Percentiles rank a stretch among this genome's conserved stretches.
phyloP scores from a whole-genome alignment of 2,329 filamentous ascomycete genomes.

The Penicillium sp. region DNA sequence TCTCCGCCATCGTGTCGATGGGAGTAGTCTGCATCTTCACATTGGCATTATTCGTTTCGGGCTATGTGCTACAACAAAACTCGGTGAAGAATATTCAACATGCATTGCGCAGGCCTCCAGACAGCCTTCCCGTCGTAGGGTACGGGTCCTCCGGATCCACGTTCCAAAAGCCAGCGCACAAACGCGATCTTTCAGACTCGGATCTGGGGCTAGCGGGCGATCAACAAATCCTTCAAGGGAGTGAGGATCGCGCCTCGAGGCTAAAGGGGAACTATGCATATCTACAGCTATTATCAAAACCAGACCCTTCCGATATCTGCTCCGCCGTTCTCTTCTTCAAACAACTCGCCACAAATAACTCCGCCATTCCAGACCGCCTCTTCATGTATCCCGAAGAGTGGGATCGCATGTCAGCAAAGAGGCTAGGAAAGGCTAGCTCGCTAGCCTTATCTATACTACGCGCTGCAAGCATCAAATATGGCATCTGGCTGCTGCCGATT shows the following conservation, averaged over 20 bases:
- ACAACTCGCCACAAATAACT: constrained; percentile 37
- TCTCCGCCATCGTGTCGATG: constrained; percentile 47
- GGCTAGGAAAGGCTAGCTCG: constrained; percentile 29
- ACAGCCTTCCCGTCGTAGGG: constrained; percentile 13
- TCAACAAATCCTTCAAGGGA: constrained; percentile 17
- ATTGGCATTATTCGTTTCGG: constrained; percentile 78
- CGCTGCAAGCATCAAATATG: constrained; percentile 41
- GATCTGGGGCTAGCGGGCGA: constrained; percentile 12
- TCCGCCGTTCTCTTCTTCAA: constrained; percentile 49
- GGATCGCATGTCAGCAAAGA: constrained; percentile 35
- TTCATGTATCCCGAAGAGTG: constrained; percentile 51
- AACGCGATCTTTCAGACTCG: constrained; percentile 20
- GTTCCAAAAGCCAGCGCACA: constrained; percentile 23
- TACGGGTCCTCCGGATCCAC: constrained; percentile 21
- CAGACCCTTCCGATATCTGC: constrained; percentile 48
- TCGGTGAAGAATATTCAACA: constrained; percentile 75
- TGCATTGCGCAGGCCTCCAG: constrained; percentile 56
- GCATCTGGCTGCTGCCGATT: constrained; percentile 44
- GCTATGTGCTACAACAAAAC: constrained; percentile 84
- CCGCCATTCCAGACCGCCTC: constrained; percentile 42
- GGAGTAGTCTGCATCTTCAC: constrained; percentile 72
- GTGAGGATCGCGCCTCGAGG: constrained; percentile 4
- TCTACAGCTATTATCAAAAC: constrained; percentile 46
- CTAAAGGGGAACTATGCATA: constrained; percentile 41
- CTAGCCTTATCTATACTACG: constrained; percentile 42